A percentile compares a stretch with the other conserved stretches of the same genome.
Evolutionary conservation across 352 stramenopile species (phyloP).

Genomic region (Pythium volutum): DNA sequence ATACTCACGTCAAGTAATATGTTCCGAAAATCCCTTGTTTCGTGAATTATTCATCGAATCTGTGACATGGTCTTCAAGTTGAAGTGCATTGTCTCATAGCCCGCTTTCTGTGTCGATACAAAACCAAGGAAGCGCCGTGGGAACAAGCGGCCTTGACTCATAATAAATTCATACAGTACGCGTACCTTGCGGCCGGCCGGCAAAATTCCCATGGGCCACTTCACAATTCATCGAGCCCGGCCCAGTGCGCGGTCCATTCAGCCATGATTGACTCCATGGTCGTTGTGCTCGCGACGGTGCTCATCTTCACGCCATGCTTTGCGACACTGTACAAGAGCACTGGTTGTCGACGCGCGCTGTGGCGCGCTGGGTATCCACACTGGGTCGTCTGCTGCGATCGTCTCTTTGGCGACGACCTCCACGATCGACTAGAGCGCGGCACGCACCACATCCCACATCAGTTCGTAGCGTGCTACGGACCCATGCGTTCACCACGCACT

Average conservation of each 20-base stretch:
- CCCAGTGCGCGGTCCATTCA: background rate
- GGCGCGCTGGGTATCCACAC: background rate
- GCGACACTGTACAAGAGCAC: background rate
- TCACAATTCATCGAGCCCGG: background rate
- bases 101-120: background rate
- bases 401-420: background rate
- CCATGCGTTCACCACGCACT: background rate
- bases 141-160: background rate
- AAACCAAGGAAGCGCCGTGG: background rate
- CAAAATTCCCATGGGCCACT: background rate
- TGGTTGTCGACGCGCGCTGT: background rate
- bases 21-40: background rate
- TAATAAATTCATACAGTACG: no score
- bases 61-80: background rate
- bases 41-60: background rate
- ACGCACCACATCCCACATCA: background rate
- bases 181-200: no score
- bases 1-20: background rate
- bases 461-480: background rate
- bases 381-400: conserved; percentile 8
- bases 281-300: background rate
- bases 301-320: conserved; percentile 5
- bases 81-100: background rate
- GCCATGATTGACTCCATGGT: conserved; percentile 7
- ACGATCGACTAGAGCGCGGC: background rate